phyloP scores from a whole-genome alignment of 768 basidiomycete species.

The Naganishia kalamii region DNA sequence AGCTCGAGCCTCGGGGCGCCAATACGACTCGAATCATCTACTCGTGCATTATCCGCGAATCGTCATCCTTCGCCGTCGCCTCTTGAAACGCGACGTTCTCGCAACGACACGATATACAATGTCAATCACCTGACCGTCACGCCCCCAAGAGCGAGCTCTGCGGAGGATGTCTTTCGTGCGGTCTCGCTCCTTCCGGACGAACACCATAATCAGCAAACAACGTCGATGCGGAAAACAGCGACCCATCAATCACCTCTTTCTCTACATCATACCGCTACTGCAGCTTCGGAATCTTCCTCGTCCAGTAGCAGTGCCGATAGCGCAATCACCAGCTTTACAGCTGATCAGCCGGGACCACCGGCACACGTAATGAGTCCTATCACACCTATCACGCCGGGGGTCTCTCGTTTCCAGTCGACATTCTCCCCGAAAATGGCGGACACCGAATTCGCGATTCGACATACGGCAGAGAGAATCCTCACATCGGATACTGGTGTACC shows the following conservation, averaged over 20 bases:
- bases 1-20: not conserved
- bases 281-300: not conserved
- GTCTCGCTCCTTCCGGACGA: not conserved
- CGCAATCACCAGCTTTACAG: not conserved
- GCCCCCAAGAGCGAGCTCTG: not conserved
- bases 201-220: too few species aligned
- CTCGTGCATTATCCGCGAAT: not conserved
- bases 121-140: not conserved
- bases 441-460: too few species aligned
- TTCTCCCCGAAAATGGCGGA: too few species aligned
- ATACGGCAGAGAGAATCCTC: not conserved
- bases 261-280: not conserved
- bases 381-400: not conserved
- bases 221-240: too few species aligned
- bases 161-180: not conserved
- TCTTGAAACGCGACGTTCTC: not conserved
- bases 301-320: not conserved
- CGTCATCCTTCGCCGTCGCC: not conserved
- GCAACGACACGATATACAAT: conserved; percentile 9
- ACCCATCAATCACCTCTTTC: not conserved
- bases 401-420: not conserved
- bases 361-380: not conserved
- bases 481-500: not conserved
- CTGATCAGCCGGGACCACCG: not conserved
- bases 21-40: not conserved